A percentile compares a stretch with the other conserved stretches of the same genome.
These are phyloP conservation scores for Cladophialophora immunda DNA, from an alignment of 2,329 filamentous ascomycete species.

Conservation along the genomic window DNA sequence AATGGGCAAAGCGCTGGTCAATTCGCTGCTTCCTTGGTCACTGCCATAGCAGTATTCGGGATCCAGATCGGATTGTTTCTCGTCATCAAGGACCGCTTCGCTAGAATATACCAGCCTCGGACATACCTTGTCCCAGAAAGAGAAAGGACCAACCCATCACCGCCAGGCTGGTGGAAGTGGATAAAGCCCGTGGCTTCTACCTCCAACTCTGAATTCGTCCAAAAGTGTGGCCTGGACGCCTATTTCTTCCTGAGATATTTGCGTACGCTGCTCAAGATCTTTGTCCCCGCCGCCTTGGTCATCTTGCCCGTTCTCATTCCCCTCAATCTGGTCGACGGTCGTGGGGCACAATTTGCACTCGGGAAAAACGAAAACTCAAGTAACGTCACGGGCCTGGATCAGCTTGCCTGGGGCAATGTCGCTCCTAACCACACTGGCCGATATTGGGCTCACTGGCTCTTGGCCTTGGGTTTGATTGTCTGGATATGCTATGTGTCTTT, in stretches of 20 bases:
- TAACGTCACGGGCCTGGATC: conserved; percentile 75
- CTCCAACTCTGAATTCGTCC: conserved; percentile 84
- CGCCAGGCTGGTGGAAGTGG: conserved; percentile 64
- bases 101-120: conserved; percentile 84
- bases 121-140: conserved; percentile 87
- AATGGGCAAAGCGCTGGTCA: conserved; percentile 44
- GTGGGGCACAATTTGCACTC: conserved; percentile 63
- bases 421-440: conserved; percentile 68
- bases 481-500: conserved; percentile 92
- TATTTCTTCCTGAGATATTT: conserved; percentile 97
- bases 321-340: conserved; percentile 78
- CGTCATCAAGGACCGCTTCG: conserved; percentile 77
- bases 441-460: conserved; percentile 83
- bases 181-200: conserved; percentile 68
- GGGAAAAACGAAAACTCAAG: conserved; percentile 50
- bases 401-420: conserved; percentile 89
- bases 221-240: conserved; percentile 93
- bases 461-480: conserved; percentile 78
- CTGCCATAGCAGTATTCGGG: conserved; percentile 69
- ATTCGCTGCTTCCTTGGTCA: conserved; percentile 72
- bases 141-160: conserved; percentile 80
- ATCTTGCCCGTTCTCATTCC: conserved; percentile 87
- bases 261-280: conserved; percentile 86
- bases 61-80: conserved; percentile 75
- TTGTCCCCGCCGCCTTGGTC: conserved; percentile 79